These are phyloP conservation scores for Trichosporon sp. DNA, from an alignment of 1,284 basidiomycete genomes.

Conservation along the genomic window DNA sequence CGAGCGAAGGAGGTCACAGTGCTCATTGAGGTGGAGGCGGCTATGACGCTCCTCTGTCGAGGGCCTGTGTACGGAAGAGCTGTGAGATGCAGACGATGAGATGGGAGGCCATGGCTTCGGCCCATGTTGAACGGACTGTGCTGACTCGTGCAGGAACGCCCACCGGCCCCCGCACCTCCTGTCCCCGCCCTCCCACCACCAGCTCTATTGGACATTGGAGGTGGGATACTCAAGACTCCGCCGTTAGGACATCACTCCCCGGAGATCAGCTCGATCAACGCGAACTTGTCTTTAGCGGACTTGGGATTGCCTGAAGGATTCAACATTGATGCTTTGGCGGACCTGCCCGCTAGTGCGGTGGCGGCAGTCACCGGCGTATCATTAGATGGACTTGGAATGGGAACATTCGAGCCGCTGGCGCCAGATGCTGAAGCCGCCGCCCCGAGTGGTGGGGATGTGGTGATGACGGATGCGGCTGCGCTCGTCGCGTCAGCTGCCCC, in stretches of 20 bases:
- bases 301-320: slow-evolving; percentile 11
- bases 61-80: background rate
- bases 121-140: background rate
- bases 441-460: background rate
- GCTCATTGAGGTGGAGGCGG: background rate
- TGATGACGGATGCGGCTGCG: background rate
- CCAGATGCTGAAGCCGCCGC: background rate
- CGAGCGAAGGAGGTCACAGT: background rate
- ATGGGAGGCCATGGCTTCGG: background rate
- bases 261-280: slow-evolving; percentile 17
- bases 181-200: slow-evolving; percentile 24
- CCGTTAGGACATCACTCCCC: slow-evolving; percentile 15
- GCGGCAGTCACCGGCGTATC: slow-evolving; percentile 12
- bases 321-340: slow-evolving; percentile 14
- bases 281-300: slow-evolving; percentile 3
- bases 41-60: background rate
- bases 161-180: slow-evolving; percentile 39
- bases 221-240: background rate
- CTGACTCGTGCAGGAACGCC: slow-evolving; percentile 34
- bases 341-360: slow-evolving; percentile 7
- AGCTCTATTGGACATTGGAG: background rate
- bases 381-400: slow-evolving; percentile 6
- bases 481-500: slow-evolving; percentile 1
- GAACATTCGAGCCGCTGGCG: background rate
- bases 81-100: background rate